Conservation (phyloP, 805 yeast species). For the Kodamaea fukazawae region DNA sequence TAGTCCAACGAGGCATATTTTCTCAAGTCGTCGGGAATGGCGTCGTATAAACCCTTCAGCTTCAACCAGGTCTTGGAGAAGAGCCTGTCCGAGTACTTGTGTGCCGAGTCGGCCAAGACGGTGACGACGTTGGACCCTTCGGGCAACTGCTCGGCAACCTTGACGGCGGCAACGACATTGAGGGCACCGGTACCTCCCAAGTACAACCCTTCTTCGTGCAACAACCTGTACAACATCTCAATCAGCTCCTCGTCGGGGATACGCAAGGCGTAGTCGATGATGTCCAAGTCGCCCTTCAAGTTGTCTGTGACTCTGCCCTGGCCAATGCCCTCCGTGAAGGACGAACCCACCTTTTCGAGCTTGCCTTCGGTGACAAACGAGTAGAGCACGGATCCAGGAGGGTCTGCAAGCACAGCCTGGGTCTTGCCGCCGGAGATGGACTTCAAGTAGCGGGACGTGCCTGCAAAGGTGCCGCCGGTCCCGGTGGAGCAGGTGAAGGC, state of each 20-base stretch:
- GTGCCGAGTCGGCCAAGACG: conserved; percentile 86
- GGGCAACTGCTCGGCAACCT: conserved; percentile 72
- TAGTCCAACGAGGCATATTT: conserved; percentile 56
- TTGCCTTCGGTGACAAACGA: conserved; percentile 72
- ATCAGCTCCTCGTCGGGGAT: conserved; percentile 80
- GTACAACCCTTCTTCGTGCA: conserved; percentile 88
- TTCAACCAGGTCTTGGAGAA: conserved; percentile 78
- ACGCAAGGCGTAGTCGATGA: conserved; percentile 76
- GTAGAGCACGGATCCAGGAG: conserved; percentile 87
- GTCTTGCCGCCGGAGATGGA: conserved; percentile 59
- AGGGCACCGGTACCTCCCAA: conserved; percentile 89
- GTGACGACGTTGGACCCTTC: conserved; percentile 82
- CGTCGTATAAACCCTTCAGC: conserved; percentile 59
- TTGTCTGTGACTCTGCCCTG: conserved; percentile 91
- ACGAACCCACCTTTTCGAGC: conserved; percentile 71
- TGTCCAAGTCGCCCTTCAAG: conserved; percentile 64
- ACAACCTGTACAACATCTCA: conserved; percentile 74
- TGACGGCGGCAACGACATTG: conserved; percentile 85
- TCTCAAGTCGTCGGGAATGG: conserved; percentile 66
- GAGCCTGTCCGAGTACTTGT: conserved; percentile 78
- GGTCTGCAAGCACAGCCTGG: conserved; percentile 78
- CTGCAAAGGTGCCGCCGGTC: conserved; percentile 91
- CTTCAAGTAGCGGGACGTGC: conserved; percentile 76
- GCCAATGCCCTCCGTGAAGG: conserved; percentile 95
- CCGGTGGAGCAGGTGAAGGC: conserved; percentile 92